Evolutionary conservation across 768 basidiomycete genomes (phyloP).

Genomic region (Sporobolomyces roseus): DNA sequence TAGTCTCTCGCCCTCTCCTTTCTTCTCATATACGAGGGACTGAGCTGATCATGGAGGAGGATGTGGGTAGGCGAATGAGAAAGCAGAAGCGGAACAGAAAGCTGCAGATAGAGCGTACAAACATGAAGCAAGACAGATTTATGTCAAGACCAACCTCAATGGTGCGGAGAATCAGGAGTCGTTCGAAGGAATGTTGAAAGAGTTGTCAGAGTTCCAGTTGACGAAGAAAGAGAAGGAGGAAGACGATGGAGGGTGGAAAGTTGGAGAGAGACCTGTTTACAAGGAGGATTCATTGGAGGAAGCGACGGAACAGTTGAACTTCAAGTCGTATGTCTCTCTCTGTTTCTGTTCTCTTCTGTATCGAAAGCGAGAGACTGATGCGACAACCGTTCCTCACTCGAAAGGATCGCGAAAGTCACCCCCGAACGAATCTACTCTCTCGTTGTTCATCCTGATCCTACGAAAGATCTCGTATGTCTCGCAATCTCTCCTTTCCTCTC

Average conservation of each 20-base stretch:
- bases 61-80: not conserved
- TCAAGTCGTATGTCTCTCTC: constrained; percentile 20
- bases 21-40: not conserved
- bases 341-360: not conserved
- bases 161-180: not conserved
- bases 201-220: not conserved
- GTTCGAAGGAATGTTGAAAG: constrained; percentile 1
- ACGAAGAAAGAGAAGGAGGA: not conserved
- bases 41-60: not conserved
- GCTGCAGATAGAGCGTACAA: not conserved
- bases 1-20: not conserved
- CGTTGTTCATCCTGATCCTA: constrained; percentile 49
- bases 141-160: not conserved
- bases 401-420: constrained; percentile 43
- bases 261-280: constrained; percentile 1
- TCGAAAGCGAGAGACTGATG: too few relatives aligned
- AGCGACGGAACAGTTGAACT: not conserved
- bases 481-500: not conserved
- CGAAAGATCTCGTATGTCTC: constrained; percentile 47
- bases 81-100: not conserved
- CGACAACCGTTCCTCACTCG: not conserved
- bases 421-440: constrained; percentile 51
- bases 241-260: not conserved
- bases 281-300: not conserved
- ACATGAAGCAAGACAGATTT: constrained; percentile 12